Base-by-base conservation (phyloP, 2,329 filamentous ascomycete species). In the Colletotrichum theobromicola region DNA sequence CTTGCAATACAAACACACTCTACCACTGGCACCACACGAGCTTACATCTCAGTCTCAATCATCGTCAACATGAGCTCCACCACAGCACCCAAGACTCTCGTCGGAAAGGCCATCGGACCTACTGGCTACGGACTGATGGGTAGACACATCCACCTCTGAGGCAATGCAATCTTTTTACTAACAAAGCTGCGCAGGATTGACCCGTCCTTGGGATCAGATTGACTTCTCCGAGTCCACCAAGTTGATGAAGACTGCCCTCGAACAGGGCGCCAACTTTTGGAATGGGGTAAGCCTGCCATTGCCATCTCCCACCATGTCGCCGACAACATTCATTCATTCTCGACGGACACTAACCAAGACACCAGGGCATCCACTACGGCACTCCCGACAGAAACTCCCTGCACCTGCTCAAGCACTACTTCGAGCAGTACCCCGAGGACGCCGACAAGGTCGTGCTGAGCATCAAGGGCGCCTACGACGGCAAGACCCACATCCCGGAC, bases 391-490 rank as follows among this genome's bases (percentile, higher is more conserved):
- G 83, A 70, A 89, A 91, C 79, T 89, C 88, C 1, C 81, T 91
- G 37, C 85, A 88, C 60, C 82, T 92, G 18, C 79, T 91, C 57
- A 85, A 88, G 64, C 82, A 86, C 37, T 92, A 91, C 80, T 91
- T 92, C 78, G 83, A 84, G 24, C 83, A 85, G 55, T 86, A 91
- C 79, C 90, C 90, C 1, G 87, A 90, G 73, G 88, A 91, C 75
- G 88, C 89, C 4, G 81, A 85, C 26, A 89, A 90, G 78, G 86
- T 92, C 2, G 84, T 91, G 8, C 81, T 92, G 15, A 87, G 85
- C 76, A 85, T 92, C 77, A 92, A 92, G 79, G 89, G 89, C 10
- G 88, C 85, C 0, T 63, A 85, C 28, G 79, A 84, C 46, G 67
- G 9, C 26, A 63, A 60, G 53, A 34, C 57, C 9, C 67, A 69